Base-by-base conservation (phyloP, 352 stramenopile species). In the Phytophthora pluvialis region DNA sequence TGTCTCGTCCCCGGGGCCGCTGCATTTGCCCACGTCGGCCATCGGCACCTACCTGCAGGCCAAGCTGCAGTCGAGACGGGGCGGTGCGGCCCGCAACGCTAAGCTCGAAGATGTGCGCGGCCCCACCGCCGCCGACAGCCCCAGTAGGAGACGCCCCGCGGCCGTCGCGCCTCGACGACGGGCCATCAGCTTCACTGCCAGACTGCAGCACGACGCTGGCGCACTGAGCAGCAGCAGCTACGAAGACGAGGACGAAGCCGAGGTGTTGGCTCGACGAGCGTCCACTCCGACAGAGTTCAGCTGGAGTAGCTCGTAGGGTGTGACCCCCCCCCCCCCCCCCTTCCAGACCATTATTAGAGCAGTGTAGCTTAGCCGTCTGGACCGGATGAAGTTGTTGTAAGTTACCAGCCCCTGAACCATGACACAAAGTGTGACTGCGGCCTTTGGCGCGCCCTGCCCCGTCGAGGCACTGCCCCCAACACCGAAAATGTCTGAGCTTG, bases 41-140 rank as follows among this genome's bases (percentile, higher is more conserved):
- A 86, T 91, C 21, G 72, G 76, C 28, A 83, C 78, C 12, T 88
- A 80, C 55, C 51, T 91, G 32, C 64, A 81, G 28, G 67, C 81
- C 38, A 83, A 81, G 40, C 65, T 86, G 42, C 79, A 83, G 49
- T 71, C 67, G 51, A 75, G 66, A 54, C 69, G 72, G 35, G 62
- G 63, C 21, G 72, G 60, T 6, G 65, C 69, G 28, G 57, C 61
- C 13, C 71, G 47, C 31, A 66, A 63, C 50, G 42, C 57, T 32
- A 90, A 91, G 50, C 64, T 75, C 33, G 80, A 91, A 60, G 76
- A 80, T 52, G 67, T 87, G 33, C 76, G 82, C 15, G 76, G 69
- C 5, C 63, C 72, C 25, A 60, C 73, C 18, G 18, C 72, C 63
- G 63, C 52, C 47, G 56, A 69, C 43, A 72, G 49, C 45, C 25